Evolutionary conservation across 768 basidiomycete species (phyloP), one percentile per base, ranked within the genome.

Genomic region (Lactarius hengduanensis): DNA sequence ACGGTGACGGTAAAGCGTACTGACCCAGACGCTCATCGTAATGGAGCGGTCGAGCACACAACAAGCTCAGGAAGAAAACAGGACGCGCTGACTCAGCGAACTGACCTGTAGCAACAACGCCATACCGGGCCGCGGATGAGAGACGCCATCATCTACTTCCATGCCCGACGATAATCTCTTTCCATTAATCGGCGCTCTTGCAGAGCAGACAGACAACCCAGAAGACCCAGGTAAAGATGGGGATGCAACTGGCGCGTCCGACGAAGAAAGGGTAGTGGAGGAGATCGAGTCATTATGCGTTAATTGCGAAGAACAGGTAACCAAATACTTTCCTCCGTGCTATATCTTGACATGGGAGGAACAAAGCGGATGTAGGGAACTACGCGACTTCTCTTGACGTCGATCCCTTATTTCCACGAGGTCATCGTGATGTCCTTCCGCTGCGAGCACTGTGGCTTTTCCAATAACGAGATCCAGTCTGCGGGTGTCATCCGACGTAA

Each of bases 401-500:
- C 88, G 3, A 99, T 99, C 58, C 97, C 97, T 0, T 98, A 88
- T 80, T 98, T 98, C 81, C 82, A 86, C 55, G 93, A 99, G 76
- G 88, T 98, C 60, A 91, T 99, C 69, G 86, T 98, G 67, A 94
- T 96, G 87, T 96, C 94, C 45, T 99, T 99, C 80, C 84, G 90
- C 64, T 99, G 97, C 75, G 93, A 96, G 64, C 88, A 94, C 73
- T 99, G 97, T 72, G 95, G 94, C 10, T 77, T 82, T 69, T 76
- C 82, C 47, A 98, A 99, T 77, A 99, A 96, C 75, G 96, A 98
- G 78, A 89, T 96, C 55, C 94, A 98, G 72, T 86, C 92, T 9
- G 97, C 97, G 0, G 91, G 92, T 7, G 75, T 82, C 59, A 95
- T 96, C 63, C 83, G 91, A 82, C 86, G 96, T 92, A 72, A 71